Evolutionary conservation across 1,284 basidiomycete species (phyloP).

Genomic region (Pseudozyma flocculosa): DNA sequence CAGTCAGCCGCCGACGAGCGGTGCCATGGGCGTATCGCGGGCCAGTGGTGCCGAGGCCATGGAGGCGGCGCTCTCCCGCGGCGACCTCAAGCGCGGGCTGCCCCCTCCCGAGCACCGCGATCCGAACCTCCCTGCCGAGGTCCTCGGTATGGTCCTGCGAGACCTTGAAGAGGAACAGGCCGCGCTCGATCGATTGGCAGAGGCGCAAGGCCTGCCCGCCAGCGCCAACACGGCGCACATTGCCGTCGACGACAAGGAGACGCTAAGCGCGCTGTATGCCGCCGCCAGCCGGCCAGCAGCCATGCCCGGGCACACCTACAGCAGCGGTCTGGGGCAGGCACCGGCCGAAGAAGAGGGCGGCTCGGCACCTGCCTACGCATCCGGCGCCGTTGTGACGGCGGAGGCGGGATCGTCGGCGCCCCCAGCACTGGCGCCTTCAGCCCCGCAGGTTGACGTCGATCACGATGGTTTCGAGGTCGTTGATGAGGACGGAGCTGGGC

Average conservation of each 20-base stretch:
- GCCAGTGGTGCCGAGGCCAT: conserved; percentile 7
- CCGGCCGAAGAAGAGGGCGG: no score
- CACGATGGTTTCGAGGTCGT: conserved; percentile 40
- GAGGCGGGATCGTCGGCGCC: neutral
- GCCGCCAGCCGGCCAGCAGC: conserved; percentile 31
- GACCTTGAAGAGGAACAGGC: conserved; percentile 1
- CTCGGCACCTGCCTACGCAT: conserved; percentile 24
- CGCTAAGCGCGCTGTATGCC: conserved; percentile 30
- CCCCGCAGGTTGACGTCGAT: conserved; percentile 28
- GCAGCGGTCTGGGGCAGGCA: neutral
- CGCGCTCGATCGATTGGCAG: conserved; percentile 2
- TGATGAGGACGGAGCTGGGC: neutral
- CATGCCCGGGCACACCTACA: conserved; percentile 6
- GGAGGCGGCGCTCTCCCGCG: conserved; percentile 17
- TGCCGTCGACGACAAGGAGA: conserved; percentile 46
- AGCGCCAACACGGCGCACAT: conserved; percentile 29
- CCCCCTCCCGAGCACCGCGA: conserved; percentile 23
- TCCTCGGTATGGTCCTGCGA: conserved; percentile 3
- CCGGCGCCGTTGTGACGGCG: conserved; percentile 4
- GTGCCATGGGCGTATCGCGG: neutral
- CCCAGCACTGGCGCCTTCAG: conserved; percentile 20
- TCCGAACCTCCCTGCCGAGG: conserved; percentile 11
- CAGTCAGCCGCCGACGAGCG: no score
- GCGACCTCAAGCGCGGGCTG: conserved; percentile 31
- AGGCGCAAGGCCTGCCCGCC: neutral